Conservation (phyloP, 2,329 filamentous ascomycete genomes). For the Epichloe aotearoae region DNA sequence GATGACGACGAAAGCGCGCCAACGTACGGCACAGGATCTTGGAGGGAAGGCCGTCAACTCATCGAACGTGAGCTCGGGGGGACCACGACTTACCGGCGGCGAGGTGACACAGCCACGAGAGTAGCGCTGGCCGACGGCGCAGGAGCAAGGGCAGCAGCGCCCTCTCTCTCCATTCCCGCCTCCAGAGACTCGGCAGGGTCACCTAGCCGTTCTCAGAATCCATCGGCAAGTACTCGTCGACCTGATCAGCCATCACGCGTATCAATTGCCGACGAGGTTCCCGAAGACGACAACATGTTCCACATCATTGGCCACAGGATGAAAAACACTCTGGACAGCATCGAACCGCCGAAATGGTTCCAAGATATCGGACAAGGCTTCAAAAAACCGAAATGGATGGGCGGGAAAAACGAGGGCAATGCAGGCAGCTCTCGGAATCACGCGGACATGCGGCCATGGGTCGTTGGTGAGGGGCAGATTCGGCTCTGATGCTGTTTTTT, state of each 20-base stretch:
- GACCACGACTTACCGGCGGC: conserved; percentile 38
- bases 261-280: conserved; percentile 29
- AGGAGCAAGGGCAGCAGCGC: conserved; percentile 26
- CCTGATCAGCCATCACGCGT: conserved; percentile 13
- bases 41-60: conserved; percentile 82
- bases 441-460: conserved; percentile 43
- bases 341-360: conserved; percentile 73
- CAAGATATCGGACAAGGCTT: conserved; percentile 55
- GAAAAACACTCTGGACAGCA: conserved; percentile 80
- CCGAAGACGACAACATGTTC: conserved; percentile 71
- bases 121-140: conserved; percentile 14
- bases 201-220: conserved; percentile 29
- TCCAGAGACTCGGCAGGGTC: conserved; percentile 21
- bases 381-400: conserved; percentile 76
- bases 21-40: conserved; percentile 65
- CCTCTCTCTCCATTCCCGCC: conserved; percentile 35
- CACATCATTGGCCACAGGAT: conserved; percentile 72
- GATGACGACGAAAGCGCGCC: conserved; percentile 53
- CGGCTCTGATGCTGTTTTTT: conserved; percentile 6
- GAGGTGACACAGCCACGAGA: conserved; percentile 28
- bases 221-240: conserved; percentile 13
- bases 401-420: conserved; percentile 35
- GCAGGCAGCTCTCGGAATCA: conserved; percentile 16
- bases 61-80: conserved; percentile 77
- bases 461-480: conserved; percentile 29